Base-by-base conservation (phyloP, 257 asterid species). In the Gardenia jasminoides region DNA sequence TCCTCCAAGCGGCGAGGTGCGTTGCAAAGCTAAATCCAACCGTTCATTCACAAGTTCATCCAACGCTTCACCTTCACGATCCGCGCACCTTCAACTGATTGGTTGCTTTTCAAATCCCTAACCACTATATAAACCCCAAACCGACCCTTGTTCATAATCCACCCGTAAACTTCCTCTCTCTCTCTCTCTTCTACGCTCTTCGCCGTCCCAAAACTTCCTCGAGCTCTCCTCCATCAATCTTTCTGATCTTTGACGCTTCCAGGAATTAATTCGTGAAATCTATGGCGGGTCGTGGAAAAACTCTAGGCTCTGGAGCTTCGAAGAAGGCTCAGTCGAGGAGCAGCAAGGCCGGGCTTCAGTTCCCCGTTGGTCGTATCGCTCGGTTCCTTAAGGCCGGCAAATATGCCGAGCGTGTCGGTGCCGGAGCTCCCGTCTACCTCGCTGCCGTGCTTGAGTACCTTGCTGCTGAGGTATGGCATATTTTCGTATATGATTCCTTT, bases 281-380 rank as follows among this genome's bases (percentile, higher is more conserved):
- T 80, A 93, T 92, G 97, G 97, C 97, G 1, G 97, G 97, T 31
- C 86, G 97, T 26, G 97, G 97, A 3, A 92, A 92, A 70, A 92
- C 97, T 0, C 89, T 92, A 2, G 97, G 97, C 4, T 89, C 97
- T 0, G 91, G 90, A 15, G 78, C 98, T 1, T 86, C 97, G 19
- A 93, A 93, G 86, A 93, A 93, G 83, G 87, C 98, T 31, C 87
- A 83, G 20, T 88, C 98, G 0, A 82, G 93, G 39, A 92, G 94
- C 84, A 88, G 89, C 85, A 93, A 93, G 74, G 97, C 97, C 4
- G 94, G 97, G 2, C 91, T 91, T 20, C 96, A 91, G 65, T 93
- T 93, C 30, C 98, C 97, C n/a, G 97, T 93, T 2, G 97, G 96
- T 24, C 97, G 97, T 85, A 90, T 93, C 44, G 97, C 97, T 28